A percentile compares a stretch with the other conserved stretches of the same genome.
These are phyloP conservation scores for Tulasnella sp. DNA, from an alignment of 768 basidiomycete species.

Conservation along the genomic window DNA sequence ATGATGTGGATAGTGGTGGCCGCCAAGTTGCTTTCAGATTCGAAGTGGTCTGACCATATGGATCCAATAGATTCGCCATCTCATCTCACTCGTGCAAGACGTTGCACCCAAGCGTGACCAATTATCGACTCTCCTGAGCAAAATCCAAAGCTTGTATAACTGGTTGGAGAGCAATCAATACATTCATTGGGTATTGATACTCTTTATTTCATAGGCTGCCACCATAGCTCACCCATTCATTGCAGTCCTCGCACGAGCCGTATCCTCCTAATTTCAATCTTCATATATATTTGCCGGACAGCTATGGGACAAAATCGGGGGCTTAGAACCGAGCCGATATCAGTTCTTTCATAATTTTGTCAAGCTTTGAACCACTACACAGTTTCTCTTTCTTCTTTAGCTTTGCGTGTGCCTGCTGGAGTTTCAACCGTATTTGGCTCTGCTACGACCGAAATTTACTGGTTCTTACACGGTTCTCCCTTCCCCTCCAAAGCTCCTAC, in stretches of 20 bases:
- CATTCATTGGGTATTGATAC: not conserved
- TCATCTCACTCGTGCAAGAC: not conserved
- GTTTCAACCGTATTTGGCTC: no score
- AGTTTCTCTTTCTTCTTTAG: no score
- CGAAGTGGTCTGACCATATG: not conserved
- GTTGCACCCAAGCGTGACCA: not conserved
- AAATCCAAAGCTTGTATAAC: not conserved
- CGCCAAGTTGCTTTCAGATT: not conserved
- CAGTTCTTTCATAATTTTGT: no score
- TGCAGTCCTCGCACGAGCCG: not conserved
- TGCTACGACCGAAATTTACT: no score
- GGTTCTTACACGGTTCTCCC: no score
- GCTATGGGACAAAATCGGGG: not conserved
- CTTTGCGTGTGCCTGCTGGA: no score
- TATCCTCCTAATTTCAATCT: not conserved
- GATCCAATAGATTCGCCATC: not conserved
- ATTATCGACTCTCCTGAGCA: not conserved
- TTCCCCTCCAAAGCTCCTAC: no score
- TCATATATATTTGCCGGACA: not conserved
- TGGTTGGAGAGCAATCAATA: not conserved
- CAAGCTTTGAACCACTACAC: no score
- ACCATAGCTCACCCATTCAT: not conserved
- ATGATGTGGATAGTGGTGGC: not conserved
- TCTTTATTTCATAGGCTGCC: not conserved
- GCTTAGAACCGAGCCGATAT: no score